Percentiles rank a stretch among this genome's conserved stretches.
Evolutionary conservation across 2,329 filamentous ascomycete species (phyloP).

Genomic region (Gliomastix tumulicola): DNA sequence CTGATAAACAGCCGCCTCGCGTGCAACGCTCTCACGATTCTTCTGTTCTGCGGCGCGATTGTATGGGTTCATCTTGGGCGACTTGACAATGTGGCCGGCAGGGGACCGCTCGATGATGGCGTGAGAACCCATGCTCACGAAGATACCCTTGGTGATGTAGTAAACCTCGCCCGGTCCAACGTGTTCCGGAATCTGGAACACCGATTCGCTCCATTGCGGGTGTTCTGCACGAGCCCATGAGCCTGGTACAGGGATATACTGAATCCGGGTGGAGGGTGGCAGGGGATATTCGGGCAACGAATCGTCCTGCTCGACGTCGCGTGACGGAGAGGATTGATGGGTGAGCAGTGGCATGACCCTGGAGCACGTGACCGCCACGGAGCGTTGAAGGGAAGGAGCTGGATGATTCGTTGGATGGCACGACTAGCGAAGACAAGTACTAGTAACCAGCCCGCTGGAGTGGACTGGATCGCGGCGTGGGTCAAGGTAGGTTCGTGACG

Average conservation of each 20-base stretch:
- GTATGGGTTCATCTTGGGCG: not conserved
- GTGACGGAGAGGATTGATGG: too few relatives aligned
- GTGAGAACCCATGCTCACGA: not conserved
- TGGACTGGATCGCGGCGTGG: too few relatives aligned
- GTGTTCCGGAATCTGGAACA: not conserved
- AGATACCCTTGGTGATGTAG: not conserved
- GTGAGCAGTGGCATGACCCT: too few relatives aligned
- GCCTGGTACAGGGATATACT: not conserved
- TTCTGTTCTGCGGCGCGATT: not conserved
- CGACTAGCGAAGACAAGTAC: too few relatives aligned
- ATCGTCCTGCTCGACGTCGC: too few relatives aligned
- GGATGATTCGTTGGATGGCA: too few relatives aligned
- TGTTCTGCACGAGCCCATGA: not conserved
- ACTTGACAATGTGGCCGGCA: not conserved
- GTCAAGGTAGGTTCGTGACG: too few relatives aligned
- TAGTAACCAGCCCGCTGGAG: too few relatives aligned
- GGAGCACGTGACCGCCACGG: too few relatives aligned
- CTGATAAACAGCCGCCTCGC: slow-evolving; percentile 8
- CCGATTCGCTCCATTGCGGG: not conserved
- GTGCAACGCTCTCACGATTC: slow-evolving; percentile 6
- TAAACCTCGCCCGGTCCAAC: not conserved
- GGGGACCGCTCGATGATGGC: not conserved
- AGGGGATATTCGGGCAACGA: too few relatives aligned
- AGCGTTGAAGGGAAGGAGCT: too few relatives aligned
- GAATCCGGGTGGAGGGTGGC: too few relatives aligned